Conservation (phyloP, 2,329 filamentous ascomycete species). For the Sporothrix globosa region DNA sequence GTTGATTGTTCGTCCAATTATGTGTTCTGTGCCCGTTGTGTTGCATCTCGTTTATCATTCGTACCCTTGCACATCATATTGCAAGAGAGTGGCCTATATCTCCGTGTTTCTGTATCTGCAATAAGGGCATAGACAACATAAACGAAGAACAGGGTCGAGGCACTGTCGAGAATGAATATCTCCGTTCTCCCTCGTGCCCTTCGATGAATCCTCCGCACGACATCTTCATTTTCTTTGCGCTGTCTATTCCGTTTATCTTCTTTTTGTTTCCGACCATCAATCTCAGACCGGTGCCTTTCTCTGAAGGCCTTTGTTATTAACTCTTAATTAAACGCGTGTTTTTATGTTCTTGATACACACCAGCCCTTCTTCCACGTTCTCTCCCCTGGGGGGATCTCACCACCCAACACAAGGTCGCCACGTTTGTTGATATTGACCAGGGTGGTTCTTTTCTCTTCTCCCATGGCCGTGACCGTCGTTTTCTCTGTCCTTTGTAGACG, state of each 20-base stretch:
- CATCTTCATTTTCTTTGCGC: slow-evolving; percentile 1
- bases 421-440: not conserved
- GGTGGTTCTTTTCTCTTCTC: not conserved
- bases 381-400: not conserved
- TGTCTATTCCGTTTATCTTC: not conserved
- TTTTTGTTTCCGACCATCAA: slow-evolving; percentile 18
- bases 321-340: slow-evolving; percentile 6
- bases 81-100: not conserved
- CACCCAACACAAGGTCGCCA: not conserved
- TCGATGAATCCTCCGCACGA: slow-evolving; percentile 1
- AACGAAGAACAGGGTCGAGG: not conserved
- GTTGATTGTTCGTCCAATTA: not conserved
- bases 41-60: not conserved
- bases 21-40: not conserved
- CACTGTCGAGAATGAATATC: not conserved
- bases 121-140: not conserved
- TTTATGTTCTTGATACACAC: not conserved
- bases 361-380: not conserved
- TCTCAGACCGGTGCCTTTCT: not conserved
- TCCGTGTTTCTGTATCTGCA: slow-evolving; percentile 1
- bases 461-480: not conserved
- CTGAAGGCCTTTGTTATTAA: not conserved
- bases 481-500: too few relatives aligned
- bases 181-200: not conserved
- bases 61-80: not conserved